A percentile compares a stretch with the other conserved stretches of the same genome.
Evolutionary conservation across 2,329 filamentous ascomycete genomes (phyloP).

Genomic region (Spiromastix sp.): DNA sequence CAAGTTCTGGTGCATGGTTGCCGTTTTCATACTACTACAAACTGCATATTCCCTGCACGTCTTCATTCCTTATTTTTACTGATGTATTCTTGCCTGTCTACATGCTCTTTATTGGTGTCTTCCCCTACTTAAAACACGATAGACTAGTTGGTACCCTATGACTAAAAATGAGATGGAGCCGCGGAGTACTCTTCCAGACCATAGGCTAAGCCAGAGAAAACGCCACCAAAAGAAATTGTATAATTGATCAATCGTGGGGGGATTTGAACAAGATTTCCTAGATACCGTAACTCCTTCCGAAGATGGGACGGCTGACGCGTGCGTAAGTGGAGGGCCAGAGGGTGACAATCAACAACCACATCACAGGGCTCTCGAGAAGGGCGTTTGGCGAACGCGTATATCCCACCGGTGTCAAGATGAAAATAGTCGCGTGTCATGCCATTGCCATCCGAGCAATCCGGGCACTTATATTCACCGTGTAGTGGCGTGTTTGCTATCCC

Average conservation of each 20-base stretch:
- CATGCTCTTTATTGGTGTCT: no score
- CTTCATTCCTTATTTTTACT: no score
- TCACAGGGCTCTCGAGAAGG: conserved; percentile 10
- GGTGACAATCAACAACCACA: conserved; percentile 7
- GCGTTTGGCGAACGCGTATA: conserved; percentile 9
- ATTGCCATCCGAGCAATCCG: conserved; percentile 11
- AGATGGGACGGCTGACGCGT: conserved; percentile 11
- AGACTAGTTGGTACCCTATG: no score
- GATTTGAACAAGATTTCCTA: conserved; percentile 9
- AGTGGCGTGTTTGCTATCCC: neutral
- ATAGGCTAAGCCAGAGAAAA: conserved; percentile 13
- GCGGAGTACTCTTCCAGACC: conserved; percentile 15
- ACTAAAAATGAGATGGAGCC: no score
- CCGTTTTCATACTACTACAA: no score
- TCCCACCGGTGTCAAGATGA: conserved; percentile 11
- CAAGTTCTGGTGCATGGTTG: no score
- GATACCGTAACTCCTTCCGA: conserved; percentile 12
- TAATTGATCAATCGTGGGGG: conserved; percentile 11
- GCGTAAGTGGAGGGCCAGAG: conserved; percentile 12
- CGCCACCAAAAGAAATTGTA: conserved; percentile 10
- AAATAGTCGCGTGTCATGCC: no score
- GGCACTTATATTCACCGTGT: conserved; percentile 9
- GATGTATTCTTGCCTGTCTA: no score
- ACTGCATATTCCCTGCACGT: no score
- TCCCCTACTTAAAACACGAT: no score